Evolutionary conservation across 768 basidiomycete species (phyloP), one percentile per base, ranked within the genome.

Genomic region (Termitomyces sp.): DNA sequence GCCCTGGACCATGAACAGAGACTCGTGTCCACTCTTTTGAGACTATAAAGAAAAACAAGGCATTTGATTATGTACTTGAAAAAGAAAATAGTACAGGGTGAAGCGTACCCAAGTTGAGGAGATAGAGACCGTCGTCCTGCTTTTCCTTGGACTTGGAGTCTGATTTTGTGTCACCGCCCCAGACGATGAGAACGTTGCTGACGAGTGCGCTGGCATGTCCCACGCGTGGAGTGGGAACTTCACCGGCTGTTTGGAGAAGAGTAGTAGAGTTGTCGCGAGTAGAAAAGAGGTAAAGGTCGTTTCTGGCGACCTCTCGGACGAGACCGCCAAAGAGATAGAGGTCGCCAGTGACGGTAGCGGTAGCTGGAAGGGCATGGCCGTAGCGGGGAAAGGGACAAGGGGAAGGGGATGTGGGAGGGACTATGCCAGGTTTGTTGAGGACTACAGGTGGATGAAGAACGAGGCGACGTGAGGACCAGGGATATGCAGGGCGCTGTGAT

Each of bases 261-360:
- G 85, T 86, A 8, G 92, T 89, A 16, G 89, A 82, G 58, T 92
- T 80, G 61, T 92, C 87, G 41, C 86, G 80, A 3, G 88, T 84
- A 38, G 87, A 87, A 68, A 98, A 87, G n/a, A 91, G 75, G 71
- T 96, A 98, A 29, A 99, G 78, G 74, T 99, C 97, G 72, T 97
- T 97, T 51, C 87, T 82, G 34, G 95, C 88, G 9, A 82, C 74
- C 68, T 98, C 96, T 38, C 89, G 84, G 16, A 98, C 95, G 58
- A 99, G 89, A 60, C 97, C 97, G 59, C 97, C 97, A 62, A 99
- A 99, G 60, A 99, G 81, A 73, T 93, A 95, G 61, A 99, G 85
- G 64, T 98, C 95, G 8, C 97, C 97, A 6, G 78, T 80, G n/a
- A 82, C 68, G 23, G 87, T 88, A 2, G 91, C 83, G 8, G 80